Percentiles rank a stretch among this genome's conserved stretches.
Evolutionary conservation across 73 alveolate species (phyloP).

Genomic region (Symbiodinium natans): DNA sequence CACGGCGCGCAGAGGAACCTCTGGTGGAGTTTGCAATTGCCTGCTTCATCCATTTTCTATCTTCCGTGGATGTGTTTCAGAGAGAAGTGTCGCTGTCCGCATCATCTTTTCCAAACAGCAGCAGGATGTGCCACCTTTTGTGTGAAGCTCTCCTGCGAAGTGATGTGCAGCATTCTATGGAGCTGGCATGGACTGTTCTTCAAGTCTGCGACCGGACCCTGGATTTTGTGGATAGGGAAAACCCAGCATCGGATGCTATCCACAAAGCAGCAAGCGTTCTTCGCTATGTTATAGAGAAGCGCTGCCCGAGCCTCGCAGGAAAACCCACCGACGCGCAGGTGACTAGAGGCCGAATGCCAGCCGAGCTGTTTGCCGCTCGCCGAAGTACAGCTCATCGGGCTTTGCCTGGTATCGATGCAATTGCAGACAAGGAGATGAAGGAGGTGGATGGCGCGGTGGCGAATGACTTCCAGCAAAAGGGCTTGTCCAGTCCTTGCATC

Average conservation of each 20-base stretch:
- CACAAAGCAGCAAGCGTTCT: constrained; percentile 5
- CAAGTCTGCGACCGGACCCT: not conserved
- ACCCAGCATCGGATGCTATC: not conserved
- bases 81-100: not conserved
- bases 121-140: constrained; percentile 2
- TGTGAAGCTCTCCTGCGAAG: constrained; percentile 12
- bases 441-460: not conserved
- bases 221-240: constrained; percentile 7
- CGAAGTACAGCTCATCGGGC: not conserved
- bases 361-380: not conserved
- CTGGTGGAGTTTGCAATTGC: not conserved
- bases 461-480: not conserved
- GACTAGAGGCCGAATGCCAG: not conserved
- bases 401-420: not conserved
- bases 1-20: not conserved
- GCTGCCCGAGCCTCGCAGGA: not conserved
- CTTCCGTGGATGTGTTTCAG: not conserved
- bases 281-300: constrained; percentile 20
- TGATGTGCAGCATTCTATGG: not conserved
- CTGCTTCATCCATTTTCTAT: constrained; percentile 4
- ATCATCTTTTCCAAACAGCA: not conserved
- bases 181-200: not conserved
- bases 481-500: not conserved
- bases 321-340: not conserved
- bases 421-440: not conserved